Conservation (phyloP, 352 stramenopile genomes). For the Elongisporangium prolatum region DNA sequence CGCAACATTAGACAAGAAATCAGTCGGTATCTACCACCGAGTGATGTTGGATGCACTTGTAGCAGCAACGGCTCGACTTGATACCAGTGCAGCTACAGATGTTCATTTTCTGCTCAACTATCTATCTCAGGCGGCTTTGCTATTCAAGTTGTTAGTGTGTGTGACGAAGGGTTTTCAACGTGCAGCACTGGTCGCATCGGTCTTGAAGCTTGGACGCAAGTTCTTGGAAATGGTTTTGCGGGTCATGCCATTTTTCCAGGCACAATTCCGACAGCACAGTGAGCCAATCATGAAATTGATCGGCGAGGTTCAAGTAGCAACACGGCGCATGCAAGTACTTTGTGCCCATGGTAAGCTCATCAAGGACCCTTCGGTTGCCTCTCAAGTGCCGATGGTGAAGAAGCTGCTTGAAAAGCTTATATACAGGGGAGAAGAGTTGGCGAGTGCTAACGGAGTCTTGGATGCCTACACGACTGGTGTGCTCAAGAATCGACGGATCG, state of each 20-base stretch:
- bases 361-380: conserved; percentile 40
- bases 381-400: conserved; percentile 64
- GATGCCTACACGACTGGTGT: conserved; percentile 58
- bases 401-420: conserved; percentile 57
- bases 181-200: conserved; percentile 32
- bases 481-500: conserved; percentile 63
- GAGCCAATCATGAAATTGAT: conserved; percentile 49
- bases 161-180: conserved; percentile 61
- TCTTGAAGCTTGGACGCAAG: conserved; percentile 46
- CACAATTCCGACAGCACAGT: conserved; percentile 40
- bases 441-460: conserved; percentile 44
- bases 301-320: conserved; percentile 51
- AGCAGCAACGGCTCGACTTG: conserved; percentile 24
- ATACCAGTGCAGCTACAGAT: conserved; percentile 19
- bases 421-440: conserved; percentile 49
- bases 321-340: conserved; percentile 52
- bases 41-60: conserved; percentile 47
- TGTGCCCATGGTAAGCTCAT: conserved; percentile 60
- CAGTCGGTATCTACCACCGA: conserved; percentile 34
- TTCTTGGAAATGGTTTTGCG: conserved; percentile 48
- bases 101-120: conserved; percentile 43
- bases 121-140: conserved; percentile 37
- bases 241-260: conserved; percentile 53
- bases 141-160: conserved; percentile 60
- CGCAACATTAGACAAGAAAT: conserved; percentile 56